phyloP scores from a whole-genome alignment of 805 yeast genomes.

The Blastobotrys terrestris region DNA sequence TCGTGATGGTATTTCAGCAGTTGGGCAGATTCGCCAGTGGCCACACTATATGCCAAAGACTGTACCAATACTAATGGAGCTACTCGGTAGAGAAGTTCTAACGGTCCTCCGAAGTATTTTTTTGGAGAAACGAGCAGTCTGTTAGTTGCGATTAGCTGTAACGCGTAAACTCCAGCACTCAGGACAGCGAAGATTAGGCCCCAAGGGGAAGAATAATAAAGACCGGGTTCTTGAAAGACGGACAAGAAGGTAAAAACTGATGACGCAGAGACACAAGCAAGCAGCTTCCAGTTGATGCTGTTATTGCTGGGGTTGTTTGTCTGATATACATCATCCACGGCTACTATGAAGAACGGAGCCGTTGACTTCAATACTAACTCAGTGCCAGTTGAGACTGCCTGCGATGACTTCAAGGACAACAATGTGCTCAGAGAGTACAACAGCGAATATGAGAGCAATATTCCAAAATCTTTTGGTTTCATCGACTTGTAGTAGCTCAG shows the following conservation, averaged over 20 bases:
- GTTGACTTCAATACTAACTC: background rate
- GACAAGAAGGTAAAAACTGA: background rate
- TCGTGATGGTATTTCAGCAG: background rate
- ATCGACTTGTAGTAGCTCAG: background rate
- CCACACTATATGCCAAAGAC: background rate
- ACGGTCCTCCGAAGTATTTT: background rate
- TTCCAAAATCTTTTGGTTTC: background rate
- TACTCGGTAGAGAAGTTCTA: background rate
- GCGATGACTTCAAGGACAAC: background rate
- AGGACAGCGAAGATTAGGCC: background rate
- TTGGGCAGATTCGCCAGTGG: background rate
- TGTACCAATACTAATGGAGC: background rate
- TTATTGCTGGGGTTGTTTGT: background rate
- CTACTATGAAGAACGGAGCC: background rate
- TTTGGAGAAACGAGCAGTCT: background rate
- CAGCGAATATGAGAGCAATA: background rate
- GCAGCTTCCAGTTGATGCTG: background rate
- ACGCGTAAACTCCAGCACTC: background rate
- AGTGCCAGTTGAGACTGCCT: background rate
- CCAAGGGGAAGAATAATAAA: background rate
- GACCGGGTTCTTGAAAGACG: background rate
- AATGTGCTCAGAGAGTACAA: background rate
- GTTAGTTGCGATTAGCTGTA: background rate
- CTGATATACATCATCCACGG: background rate
- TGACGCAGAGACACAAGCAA: background rate